phyloP scores from a whole-genome alignment of 1,139 yeast species.

The Scheffersomyces cryptocercus region DNA sequence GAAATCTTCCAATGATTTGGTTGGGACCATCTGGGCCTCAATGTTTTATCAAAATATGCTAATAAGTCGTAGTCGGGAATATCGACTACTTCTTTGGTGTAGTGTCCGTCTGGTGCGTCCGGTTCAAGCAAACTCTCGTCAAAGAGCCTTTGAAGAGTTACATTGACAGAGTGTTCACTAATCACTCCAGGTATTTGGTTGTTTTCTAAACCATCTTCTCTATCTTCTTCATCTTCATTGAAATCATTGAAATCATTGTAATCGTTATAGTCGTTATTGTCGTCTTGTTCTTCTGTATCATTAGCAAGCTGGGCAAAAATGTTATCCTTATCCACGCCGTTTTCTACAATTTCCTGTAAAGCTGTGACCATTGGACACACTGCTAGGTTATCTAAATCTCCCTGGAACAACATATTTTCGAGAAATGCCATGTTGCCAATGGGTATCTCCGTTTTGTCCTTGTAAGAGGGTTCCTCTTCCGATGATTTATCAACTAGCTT shows the following conservation, averaged over 20 bases:
- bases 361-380: background rate
- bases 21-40: slow-evolving; percentile 1
- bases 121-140: background rate
- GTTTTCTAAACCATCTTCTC: background rate
- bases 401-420: background rate
- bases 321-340: background rate
- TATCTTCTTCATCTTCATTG: background rate
- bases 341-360: background rate
- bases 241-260: background rate
- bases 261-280: slow-evolving; percentile 1
- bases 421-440: background rate
- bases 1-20: slow-evolving; percentile 4
- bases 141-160: slow-evolving; percentile 1
- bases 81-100: slow-evolving; percentile 1
- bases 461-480: background rate
- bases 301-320: background rate
- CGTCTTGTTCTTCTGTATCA: background rate
- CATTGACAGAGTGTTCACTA: slow-evolving; percentile 1
- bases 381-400: background rate
- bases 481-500: background rate
- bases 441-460: background rate
- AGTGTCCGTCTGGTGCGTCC: background rate
- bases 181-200: background rate
- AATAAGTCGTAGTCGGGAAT: slow-evolving; percentile 9
- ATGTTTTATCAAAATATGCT: slow-evolving; percentile 9